Evolutionary conservation across 768 basidiomycete genomes (phyloP), one percentile per base, ranked within the genome.

Genomic region (Pleurotus tuber-regium): DNA sequence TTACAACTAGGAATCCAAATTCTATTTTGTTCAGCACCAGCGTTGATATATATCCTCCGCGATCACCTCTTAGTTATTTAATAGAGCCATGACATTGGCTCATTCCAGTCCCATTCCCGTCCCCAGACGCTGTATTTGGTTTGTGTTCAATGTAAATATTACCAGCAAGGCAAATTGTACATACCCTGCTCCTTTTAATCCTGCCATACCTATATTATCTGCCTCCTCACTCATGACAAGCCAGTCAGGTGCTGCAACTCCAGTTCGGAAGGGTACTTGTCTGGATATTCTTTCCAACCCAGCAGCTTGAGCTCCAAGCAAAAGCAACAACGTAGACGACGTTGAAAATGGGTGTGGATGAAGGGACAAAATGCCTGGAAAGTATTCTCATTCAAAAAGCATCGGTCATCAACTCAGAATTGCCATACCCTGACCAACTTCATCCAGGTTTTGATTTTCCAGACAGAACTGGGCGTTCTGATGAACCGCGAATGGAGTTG

Each of bases 251-350:
- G 79, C 74, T 7, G 82, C 65, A 2, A 92, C 73, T 3, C 91
- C 91, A 2, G 92, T 96, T 16, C 93, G 81, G 21, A 90, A 78
- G 3, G 93, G 92, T 61, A 95, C 88, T n/a, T 93, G 67, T 39
- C 87, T 78, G 1, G 77, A 64, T 1, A 78, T 82, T 48, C 83
- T 73, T 64, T 95, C 93, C 3, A 92, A 70, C 2, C 84, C 85
- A 1, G 64, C 57, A 0, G 59, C 57, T 55, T 84, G 82, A 3
- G 79, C 77, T 12, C 80, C 82, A 11, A 84, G 68, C 21, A 93
- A 66, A 57, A 92, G 82, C 5, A 92, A 65, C 57, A 62, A 71
- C 52, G 51, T 55, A 43, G 29, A 56, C 18, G 66, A 58, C n/a
- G 63, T 29, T 26, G 62, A 54, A 21, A 55, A 51, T 7, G 84